These are phyloP conservation scores for Dovyalis caffra DNA, from an alignment of 345 rosid species.

Conservation along the genomic window DNA sequence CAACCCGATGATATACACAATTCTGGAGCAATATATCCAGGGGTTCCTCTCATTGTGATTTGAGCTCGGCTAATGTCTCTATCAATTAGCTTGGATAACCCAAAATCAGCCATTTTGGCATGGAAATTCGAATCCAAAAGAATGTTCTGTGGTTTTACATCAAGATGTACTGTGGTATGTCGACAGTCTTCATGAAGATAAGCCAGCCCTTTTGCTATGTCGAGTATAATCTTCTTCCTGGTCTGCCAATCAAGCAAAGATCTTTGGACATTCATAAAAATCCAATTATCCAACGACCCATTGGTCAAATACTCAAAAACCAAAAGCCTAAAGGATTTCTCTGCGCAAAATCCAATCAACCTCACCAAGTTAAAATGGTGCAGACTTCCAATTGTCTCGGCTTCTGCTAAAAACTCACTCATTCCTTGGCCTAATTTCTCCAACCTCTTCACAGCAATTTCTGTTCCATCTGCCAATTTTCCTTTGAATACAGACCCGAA, in stretches of 20 bases:
- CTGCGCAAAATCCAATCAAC: constrained; percentile 11
- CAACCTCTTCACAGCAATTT: constrained; percentile 79
- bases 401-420: constrained; percentile 65
- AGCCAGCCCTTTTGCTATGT: background rate
- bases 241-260: constrained; percentile 8
- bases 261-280: background rate
- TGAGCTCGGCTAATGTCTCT: background rate
- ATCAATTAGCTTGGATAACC: constrained; percentile 9
- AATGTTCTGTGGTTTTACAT: constrained; percentile 18
- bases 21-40: constrained; percentile 20
- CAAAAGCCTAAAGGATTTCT: constrained; percentile 6
- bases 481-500: constrained; percentile 77
- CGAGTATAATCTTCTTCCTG: constrained; percentile 7
- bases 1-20: background rate
- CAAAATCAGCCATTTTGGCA: constrained; percentile 19
- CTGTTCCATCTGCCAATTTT: constrained; percentile 60
- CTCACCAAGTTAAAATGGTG: constrained; percentile 57
- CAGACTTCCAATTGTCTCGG: constrained; percentile 58
- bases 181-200: constrained; percentile 18
- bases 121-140: background rate
- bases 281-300: constrained; percentile 17
- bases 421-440: constrained; percentile 63
- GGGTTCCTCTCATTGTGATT: constrained; percentile 14
- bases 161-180: constrained; percentile 7
- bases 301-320: constrained; percentile 19